Base-by-base conservation (phyloP, 1,139 yeast genomes). In the Lodderomyces elongisporus region DNA sequence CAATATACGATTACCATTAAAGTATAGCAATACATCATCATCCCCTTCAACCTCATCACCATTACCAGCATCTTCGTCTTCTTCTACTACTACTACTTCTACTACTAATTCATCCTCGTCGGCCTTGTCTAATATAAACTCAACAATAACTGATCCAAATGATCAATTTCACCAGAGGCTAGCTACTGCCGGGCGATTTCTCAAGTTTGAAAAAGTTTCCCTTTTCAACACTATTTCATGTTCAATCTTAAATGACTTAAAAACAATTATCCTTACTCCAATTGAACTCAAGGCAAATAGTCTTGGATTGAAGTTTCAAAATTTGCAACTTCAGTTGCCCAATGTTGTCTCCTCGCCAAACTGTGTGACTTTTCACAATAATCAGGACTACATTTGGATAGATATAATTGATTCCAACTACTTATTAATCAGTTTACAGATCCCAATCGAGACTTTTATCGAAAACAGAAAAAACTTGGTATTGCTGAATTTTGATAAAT, bases 401-500 rank as follows among this genome's bases (percentile, higher is more conserved):
- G 63, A 60, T 40, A 34, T 58, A 12, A 43, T 60, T 14, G 65
- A 59, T 37, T 54, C 48, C 23, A 53, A 47, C 28, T 58, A 40
- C 43, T 52, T 68, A 30, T 55, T 66, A 38, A 51, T 64, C 14
- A 58, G 70, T 0, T 39, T 66, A 17, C 46, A 51, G 17, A 38
- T 68, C 12, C 46, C 47, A 14, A 41, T 62, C 14, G 44, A 54
- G n/a, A 63, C 62, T 37, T 66, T 66, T 37, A 39, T 62, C 3
- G 36, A 44, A 15, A 41, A 42, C 1, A 33, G 45, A 12, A 37
- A 38, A 15, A 10, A 6, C 7, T 55, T 67, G 34, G 37, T 47
- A 2, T 46, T 66, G 32, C 54, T 51, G 27, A 50, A 51, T 17
- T 62, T 67, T 39, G 47, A 38, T 38, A 52, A 66, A 27, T 82